Evolutionary conservation across 441 rosid genomes (phyloP).

Genomic region (Pelargonium australe): DNA sequence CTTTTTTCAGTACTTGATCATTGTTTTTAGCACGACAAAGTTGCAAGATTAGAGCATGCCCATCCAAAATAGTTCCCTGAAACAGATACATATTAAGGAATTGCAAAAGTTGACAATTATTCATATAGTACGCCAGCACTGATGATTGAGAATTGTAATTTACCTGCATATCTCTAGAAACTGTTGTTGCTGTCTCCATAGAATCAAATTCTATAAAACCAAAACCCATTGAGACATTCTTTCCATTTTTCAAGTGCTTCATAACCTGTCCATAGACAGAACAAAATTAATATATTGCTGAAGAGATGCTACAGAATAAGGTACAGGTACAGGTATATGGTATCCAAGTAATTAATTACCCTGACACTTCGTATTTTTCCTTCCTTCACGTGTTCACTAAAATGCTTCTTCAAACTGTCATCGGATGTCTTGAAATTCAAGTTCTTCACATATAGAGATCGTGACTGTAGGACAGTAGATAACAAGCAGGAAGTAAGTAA

Average conservation of each 20-base stretch:
- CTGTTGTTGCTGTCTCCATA: conserved; percentile 60
- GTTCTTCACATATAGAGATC: conserved; percentile 78
- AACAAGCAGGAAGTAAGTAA: conserved; percentile 14
- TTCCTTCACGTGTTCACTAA: conserved; percentile 49
- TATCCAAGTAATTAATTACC: conserved; percentile 40
- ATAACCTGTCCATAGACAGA: conserved; percentile 46
- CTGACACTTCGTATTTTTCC: conserved; percentile 68
- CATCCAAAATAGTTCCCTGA: conserved; percentile 81
- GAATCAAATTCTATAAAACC: conserved; percentile 90
- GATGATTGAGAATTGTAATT: conserved; percentile 17
- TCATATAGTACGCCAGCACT: neutral
- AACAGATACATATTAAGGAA: conserved; percentile 11
- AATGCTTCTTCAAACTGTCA: conserved; percentile 65
- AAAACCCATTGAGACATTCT: conserved; percentile 75
- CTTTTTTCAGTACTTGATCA: conserved; percentile 43
- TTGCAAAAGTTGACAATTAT: conserved; percentile 9
- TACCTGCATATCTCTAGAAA: conserved; percentile 70
- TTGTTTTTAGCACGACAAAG: conserved; percentile 67
- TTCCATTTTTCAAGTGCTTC: conserved; percentile 74
- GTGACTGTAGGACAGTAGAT: conserved; percentile 50
- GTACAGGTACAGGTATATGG: neutral
- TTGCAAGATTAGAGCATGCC: conserved; percentile 78
- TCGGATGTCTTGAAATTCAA: conserved; percentile 86
- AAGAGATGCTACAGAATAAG: conserved; percentile 13
- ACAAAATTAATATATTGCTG: conserved; percentile 12